Base-by-base conservation (phyloP, 495 filamentous ascomycete species). In the Neurospora sp. region DNA sequence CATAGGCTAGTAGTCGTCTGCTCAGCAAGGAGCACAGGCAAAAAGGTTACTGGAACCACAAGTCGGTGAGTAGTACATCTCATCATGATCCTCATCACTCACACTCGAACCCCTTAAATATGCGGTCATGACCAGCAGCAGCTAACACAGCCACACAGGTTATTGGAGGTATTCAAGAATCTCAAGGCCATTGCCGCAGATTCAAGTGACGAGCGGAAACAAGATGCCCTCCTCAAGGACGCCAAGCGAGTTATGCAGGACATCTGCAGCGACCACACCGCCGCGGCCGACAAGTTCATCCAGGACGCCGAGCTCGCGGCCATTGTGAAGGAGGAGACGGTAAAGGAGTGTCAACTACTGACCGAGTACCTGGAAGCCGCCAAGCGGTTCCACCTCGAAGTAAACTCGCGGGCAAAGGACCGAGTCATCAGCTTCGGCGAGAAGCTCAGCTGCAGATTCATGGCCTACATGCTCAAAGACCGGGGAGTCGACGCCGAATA, bases 341-440 rank as follows among this genome's bases (percentile, higher is more conserved):
- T 89, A 71, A 84, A 82, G 20, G 95, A 97, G 83, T 97, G 93
- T 79, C 85, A 85, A 73, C 82, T 87, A 74, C 80, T 89, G 23
- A 78, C 84, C 74, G 87, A 89, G 74, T 89, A 89, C 74, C 82
- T 87, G 76, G 80, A 82, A 39, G 87, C 86, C 5, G 85, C 87
- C 35, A 87, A 86, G 78, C 83, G 86, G 75, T 89, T 87, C 83
- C 85, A 89, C 75, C 80, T 89, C 35, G 87, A 95, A 79, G 92
- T 97, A 76, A 94, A 92, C 79, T 87, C 90, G 3, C 87, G 92
- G 74, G 92, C 90, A 35, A 93, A 95, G 79, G 95, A 99, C 79
- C 91, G 93, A 74, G 92, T 99, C 20, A 89, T 98, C 46, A 93
- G 93, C 79, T 92, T 93, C 66, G 96, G 96, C 23, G 96, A 99